phyloP scores from a whole-genome alignment of 1,284 basidiomycete genomes.

The Trichosporon asahii region DNA sequence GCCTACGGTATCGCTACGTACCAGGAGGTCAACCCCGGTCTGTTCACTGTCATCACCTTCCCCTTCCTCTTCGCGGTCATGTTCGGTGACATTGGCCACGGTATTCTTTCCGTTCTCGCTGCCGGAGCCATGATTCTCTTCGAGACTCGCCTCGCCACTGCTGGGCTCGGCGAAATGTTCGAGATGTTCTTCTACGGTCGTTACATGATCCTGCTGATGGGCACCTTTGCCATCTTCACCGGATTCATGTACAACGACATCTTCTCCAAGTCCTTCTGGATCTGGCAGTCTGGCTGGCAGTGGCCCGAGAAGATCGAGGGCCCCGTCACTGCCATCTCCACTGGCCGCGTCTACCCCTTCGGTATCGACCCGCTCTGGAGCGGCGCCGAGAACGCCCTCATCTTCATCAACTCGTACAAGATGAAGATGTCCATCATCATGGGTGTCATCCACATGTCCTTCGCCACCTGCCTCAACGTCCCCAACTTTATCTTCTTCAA shows the following conservation, averaged over 20 bases:
- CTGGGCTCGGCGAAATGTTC: conserved; percentile 68
- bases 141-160: conserved; percentile 75
- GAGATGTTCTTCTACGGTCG: conserved; percentile 94
- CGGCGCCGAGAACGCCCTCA: conserved; percentile 82
- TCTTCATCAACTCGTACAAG: conserved; percentile 99
- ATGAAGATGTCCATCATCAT: conserved; percentile 99
- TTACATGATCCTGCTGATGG: conserved; percentile 98
- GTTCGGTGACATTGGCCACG: conserved; percentile 99
- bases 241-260: conserved; percentile 99
- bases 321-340: conserved; percentile 59
- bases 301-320: conserved; percentile 61
- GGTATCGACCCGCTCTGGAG: conserved; percentile 97
- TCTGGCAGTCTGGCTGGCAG: conserved; percentile 86
- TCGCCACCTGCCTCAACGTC: conserved; percentile 90
- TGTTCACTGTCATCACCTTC: conserved; percentile 92
- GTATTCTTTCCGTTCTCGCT: conserved; percentile 72
- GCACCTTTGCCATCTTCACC: conserved; percentile 89
- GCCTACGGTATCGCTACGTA: conserved; percentile 93
- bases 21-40: conserved; percentile 95
- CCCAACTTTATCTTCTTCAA: conserved; percentile 95
- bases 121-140: conserved; percentile 80
- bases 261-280: conserved; percentile 86
- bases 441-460: conserved; percentile 98
- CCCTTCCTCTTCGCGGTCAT: conserved; percentile 99
- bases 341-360: conserved; percentile 77